phyloP scores from a whole-genome alignment of 768 basidiomycete species.

The Mycena chlorophos region DNA sequence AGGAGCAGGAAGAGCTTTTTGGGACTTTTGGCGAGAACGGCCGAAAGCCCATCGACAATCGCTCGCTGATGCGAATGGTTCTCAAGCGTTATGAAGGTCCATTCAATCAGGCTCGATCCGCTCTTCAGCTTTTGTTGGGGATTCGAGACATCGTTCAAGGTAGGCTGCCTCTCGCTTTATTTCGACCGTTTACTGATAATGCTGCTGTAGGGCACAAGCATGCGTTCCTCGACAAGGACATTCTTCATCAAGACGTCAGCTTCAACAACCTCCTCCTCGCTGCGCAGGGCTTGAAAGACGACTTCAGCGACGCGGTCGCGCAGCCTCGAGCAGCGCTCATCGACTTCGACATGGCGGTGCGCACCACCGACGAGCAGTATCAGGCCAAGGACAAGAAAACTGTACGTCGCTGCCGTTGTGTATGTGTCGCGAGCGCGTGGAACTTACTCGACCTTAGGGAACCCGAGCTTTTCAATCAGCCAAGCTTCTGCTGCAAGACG shows the following conservation, averaged over 20 bases:
- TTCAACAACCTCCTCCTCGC: slow-evolving; percentile 26
- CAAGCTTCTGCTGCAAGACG: neutral
- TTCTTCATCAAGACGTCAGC: slow-evolving; percentile 31
- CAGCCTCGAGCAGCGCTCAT: neutral
- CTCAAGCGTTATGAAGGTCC: slow-evolving; percentile 18
- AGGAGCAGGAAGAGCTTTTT: neutral
- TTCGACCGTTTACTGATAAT: neutral
- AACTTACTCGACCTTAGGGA: neutral
- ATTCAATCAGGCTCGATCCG: slow-evolving; percentile 13
- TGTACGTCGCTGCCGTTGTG: neutral
- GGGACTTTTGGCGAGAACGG: neutral
- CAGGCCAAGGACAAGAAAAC: slow-evolving; percentile 3
- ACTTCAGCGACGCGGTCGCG: neutral
- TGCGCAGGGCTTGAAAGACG: neutral
- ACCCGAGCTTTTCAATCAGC: slow-evolving; percentile 4
- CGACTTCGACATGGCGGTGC: slow-evolving; percentile 6
- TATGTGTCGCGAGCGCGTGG: neutral
- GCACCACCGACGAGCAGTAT: neutral
- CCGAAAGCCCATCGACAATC: neutral
- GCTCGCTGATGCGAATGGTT: slow-evolving; percentile 16
- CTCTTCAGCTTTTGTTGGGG: slow-evolving; percentile 17
- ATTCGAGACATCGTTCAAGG: slow-evolving; percentile 22
- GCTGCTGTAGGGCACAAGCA: slow-evolving; percentile 19
- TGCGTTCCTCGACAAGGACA: slow-evolving; percentile 10
- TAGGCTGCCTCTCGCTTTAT: neutral